These are phyloP conservation scores for Pseudogymnoascus sp. DNA, from an alignment of 2,329 filamentous ascomycete genomes.

Conservation along the genomic window DNA sequence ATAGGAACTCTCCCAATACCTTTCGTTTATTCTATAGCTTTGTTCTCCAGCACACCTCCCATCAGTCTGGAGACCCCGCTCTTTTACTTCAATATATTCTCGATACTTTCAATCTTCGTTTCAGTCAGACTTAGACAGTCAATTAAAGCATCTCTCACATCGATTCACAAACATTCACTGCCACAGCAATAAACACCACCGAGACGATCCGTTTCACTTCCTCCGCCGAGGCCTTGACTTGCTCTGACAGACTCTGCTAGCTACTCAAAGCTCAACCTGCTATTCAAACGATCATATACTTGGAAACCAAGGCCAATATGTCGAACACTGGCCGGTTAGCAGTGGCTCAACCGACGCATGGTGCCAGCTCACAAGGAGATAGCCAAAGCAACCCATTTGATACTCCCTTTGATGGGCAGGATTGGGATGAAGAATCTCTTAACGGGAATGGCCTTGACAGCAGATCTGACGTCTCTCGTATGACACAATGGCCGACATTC, in stretches of 20 bases:
- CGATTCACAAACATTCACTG: constrained; percentile 3
- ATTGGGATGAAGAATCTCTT: constrained; percentile 19
- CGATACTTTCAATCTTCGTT: constrained; percentile 2
- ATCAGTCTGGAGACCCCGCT: not conserved
- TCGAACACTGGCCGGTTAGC: not conserved
- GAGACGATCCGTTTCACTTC: not conserved
- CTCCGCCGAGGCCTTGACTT: not conserved
- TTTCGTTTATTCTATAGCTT: constrained; percentile 8
- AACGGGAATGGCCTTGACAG: constrained; percentile 19
- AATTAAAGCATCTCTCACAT: constrained; percentile 2
- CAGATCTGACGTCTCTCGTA: constrained; percentile 7
- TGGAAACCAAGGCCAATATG: not conserved
- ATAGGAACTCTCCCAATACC: constrained; percentile 1
- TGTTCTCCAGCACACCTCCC: not conserved
- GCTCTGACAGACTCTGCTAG: not conserved
- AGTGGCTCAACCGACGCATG: not conserved
- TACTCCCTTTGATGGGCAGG: constrained; percentile 17
- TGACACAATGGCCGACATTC: constrained; percentile 21
- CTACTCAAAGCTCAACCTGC: not conserved
- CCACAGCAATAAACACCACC: not conserved
- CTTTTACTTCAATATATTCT: not conserved
- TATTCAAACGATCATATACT: not conserved
- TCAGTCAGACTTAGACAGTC: constrained; percentile 3
- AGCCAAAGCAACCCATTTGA: constrained; percentile 22
- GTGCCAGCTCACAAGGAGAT: not conserved